Conservation (phyloP, 2,329 filamentous ascomycete species). For the Stylonectria norvegica region DNA sequence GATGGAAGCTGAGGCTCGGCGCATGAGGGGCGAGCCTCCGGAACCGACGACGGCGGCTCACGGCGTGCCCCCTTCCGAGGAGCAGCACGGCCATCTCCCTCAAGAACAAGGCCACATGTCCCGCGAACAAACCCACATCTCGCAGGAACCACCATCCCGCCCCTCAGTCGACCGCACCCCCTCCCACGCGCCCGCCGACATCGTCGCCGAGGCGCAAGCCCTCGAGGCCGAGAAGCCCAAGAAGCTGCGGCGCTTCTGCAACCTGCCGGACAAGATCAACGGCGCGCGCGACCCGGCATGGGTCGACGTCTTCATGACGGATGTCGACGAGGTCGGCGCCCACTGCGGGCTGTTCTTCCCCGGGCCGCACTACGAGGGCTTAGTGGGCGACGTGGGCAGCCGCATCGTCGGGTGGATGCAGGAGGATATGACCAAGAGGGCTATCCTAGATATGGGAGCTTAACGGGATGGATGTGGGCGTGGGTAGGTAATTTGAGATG, state of each 20-base stretch:
- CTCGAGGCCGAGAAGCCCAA: conserved; percentile 30
- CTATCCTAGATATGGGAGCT: conserved; percentile 29
- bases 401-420: conserved; percentile 67
- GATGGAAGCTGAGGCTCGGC: conserved; percentile 6
- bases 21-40: too few relatives aligned
- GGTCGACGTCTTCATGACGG: conserved; percentile 76
- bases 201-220: conserved; percentile 9
- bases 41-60: too few relatives aligned
- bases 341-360: conserved; percentile 79
- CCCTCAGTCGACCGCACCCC: too few relatives aligned
- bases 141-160: too few relatives aligned
- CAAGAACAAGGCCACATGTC: too few relatives aligned
- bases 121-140: too few relatives aligned
- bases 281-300: conserved; percentile 66
- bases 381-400: conserved; percentile 72
- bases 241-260: conserved; percentile 75
- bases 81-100: too few relatives aligned
- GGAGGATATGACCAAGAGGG: conserved; percentile 52
- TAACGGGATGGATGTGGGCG: background rate
- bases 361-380: conserved; percentile 67
- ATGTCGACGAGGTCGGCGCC: conserved; percentile 79
- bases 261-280: conserved; percentile 55
- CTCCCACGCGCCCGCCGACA: conserved; percentile 1
- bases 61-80: too few relatives aligned
- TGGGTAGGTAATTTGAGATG: conserved; percentile 3